A percentile compares a stretch with the other conserved stretches of the same genome.
Conservation (phyloP, 2,329 filamentous ascomycete species). For the Trichoderma lentiforme region DNA sequence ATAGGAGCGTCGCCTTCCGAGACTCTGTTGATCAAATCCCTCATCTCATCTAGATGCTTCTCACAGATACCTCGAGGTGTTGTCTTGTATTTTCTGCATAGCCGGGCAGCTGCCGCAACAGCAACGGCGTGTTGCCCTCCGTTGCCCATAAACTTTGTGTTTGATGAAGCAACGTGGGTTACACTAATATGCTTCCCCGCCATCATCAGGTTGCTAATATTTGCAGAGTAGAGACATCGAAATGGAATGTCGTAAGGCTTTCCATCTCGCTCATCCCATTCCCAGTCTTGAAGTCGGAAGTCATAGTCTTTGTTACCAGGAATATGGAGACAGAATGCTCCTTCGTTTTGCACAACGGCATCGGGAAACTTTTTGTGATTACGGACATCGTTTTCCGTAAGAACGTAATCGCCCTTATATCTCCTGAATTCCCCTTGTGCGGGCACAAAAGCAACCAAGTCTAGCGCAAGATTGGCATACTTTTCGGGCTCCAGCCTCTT, state of each 20-base stretch:
- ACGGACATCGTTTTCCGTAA: background rate
- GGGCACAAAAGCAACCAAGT: background rate
- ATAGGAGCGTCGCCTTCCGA: background rate
- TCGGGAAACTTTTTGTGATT: background rate
- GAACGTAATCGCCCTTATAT: background rate
- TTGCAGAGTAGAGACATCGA: background rate
- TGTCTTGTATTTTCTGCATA: background rate
- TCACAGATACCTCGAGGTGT: background rate
- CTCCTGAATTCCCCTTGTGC: background rate
- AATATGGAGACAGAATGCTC: background rate
- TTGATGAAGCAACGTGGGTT: background rate
- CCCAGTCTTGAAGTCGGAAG: background rate
- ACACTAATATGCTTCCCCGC: conserved; percentile 1
- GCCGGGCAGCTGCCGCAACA: background rate
- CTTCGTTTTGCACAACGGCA: background rate
- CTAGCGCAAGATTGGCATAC: background rate
- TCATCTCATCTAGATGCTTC: background rate
- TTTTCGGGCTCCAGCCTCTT: background rate
- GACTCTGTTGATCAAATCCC: background rate
- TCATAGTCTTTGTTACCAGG: background rate
- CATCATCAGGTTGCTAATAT: background rate
- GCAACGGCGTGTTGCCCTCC: background rate
- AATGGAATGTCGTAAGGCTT: conserved; percentile 3
- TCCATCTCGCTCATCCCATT: background rate
- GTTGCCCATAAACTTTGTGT: conserved; percentile 5